Evolutionary conservation across 2,329 filamentous ascomycete genomes (phyloP).

Genomic region (Alternaria solani): DNA sequence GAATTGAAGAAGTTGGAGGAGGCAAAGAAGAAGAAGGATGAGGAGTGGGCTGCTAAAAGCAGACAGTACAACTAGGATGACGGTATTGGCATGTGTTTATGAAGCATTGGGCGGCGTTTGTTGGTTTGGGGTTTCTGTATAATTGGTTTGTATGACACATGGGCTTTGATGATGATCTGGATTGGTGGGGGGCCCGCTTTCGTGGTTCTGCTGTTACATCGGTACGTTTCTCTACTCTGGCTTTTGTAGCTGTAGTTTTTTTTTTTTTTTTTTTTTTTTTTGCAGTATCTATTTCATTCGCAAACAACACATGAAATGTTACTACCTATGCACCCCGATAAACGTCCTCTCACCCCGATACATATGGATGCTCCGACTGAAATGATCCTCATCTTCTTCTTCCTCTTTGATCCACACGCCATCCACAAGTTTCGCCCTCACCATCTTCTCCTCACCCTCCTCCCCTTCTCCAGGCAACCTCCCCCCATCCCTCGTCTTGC

Average conservation of each 20-base stretch:
- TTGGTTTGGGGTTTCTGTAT: not conserved
- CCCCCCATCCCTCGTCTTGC: constrained; percentile 35
- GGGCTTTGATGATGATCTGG: not conserved
- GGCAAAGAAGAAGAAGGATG: constrained; percentile 41
- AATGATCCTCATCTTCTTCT: constrained; percentile 46
- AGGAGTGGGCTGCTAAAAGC: constrained; percentile 29
- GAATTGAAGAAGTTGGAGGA: constrained; percentile 52
- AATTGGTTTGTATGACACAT: not conserved
- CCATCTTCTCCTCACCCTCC: constrained; percentile 53
- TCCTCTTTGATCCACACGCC: constrained; percentile 53
- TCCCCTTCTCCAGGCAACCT: constrained; percentile 57
- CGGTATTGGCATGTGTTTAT: not conserved
- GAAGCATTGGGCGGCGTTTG: constrained; percentile 6
- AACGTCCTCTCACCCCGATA: constrained; percentile 45
- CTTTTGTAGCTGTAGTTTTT: not conserved
- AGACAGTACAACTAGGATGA: constrained; percentile 38
- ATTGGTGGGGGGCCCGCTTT: no score
- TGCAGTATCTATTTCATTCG: not conserved
- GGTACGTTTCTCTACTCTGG: not conserved
- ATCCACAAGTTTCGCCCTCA: constrained; percentile 47
- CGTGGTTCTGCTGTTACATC: not conserved
- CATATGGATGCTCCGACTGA: constrained; percentile 44
- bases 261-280: not conserved
- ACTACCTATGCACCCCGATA: constrained; percentile 41
- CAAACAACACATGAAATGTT: not conserved